Evolutionary conservation across 164 flowering plant species (phyloP).

Genomic region (Cinnamomum micranthum): DNA sequence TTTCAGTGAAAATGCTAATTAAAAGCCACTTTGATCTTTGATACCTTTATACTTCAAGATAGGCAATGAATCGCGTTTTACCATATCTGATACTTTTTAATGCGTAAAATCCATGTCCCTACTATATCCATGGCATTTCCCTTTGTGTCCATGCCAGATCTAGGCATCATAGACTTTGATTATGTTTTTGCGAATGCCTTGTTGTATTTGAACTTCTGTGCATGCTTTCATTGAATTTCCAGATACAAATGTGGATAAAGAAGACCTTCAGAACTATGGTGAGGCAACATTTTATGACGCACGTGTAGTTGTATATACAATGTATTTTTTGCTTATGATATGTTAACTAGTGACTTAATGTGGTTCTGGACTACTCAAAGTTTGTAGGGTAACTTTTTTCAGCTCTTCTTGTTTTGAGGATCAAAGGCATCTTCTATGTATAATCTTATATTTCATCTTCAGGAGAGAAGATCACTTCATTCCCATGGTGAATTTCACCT

Average conservation of each 20-base stretch:
- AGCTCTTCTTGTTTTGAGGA: neutral
- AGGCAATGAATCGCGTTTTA: too few relatives aligned
- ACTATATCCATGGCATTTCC: too few relatives aligned
- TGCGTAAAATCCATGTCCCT: too few relatives aligned
- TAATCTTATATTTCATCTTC: neutral
- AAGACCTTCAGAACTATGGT: conserved; percentile 27
- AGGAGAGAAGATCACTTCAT: neutral
- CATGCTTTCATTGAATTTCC: conserved; percentile 13
- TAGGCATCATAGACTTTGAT: neutral
- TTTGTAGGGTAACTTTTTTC: neutral
- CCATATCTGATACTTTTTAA: too few relatives aligned
- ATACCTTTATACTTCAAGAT: too few relatives aligned
- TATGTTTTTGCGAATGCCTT: neutral
- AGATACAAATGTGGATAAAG: conserved; percentile 33
- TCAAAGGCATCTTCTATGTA: neutral
- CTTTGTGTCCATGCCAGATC: too few relatives aligned
- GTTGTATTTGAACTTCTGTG: conserved; percentile 6
- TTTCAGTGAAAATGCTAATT: neutral
- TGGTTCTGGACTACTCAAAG: neutral
- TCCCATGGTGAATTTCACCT: neutral
- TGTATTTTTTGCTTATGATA: neutral
- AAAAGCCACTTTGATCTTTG: neutral
- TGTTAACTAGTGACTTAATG: neutral
- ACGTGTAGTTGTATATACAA: neutral
- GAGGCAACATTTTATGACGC: neutral